Conservation (phyloP, 2,329 filamentous ascomycete species). For the Fusarium penzigii region DNA sequence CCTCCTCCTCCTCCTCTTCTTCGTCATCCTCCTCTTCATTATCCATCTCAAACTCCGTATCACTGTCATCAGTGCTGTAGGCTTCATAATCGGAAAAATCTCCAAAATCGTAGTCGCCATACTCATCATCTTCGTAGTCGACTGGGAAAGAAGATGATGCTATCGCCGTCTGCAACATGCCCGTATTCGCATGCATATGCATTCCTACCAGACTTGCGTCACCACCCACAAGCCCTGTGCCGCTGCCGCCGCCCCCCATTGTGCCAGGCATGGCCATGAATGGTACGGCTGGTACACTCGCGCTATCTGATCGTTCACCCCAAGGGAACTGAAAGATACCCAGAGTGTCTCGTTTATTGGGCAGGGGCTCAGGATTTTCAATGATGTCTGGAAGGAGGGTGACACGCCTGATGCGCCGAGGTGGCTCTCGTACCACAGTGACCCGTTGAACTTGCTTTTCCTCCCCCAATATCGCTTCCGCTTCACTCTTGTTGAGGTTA, state of each 20-base stretch:
- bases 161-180: conserved; percentile 41
- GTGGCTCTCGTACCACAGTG: conserved; percentile 53
- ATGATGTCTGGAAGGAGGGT: conserved; percentile 63
- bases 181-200: conserved; percentile 9
- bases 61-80: conserved; percentile 39
- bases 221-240: neutral
- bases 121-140: conserved; percentile 56
- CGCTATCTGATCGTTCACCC: conserved; percentile 63
- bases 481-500: conserved; percentile 1
- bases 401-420: conserved; percentile 56
- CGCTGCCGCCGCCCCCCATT: conserved; percentile 36
- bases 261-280: conserved; percentile 53
- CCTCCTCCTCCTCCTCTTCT: conserved; percentile 43
- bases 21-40: conserved; percentile 36
- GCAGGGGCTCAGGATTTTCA: conserved; percentile 61
- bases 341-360: conserved; percentile 58
- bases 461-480: conserved; percentile 9
- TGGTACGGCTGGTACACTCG: conserved; percentile 43
- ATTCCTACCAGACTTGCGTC: neutral
- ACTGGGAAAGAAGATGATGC: conserved; percentile 55
- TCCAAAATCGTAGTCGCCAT: conserved; percentile 34
- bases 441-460: conserved; percentile 29
- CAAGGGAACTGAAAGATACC: conserved; percentile 68
- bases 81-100: conserved; percentile 24
- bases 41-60: conserved; percentile 40